Conservation (phyloP, 2,329 filamentous ascomycete genomes). For the Claviceps pusilla region DNA sequence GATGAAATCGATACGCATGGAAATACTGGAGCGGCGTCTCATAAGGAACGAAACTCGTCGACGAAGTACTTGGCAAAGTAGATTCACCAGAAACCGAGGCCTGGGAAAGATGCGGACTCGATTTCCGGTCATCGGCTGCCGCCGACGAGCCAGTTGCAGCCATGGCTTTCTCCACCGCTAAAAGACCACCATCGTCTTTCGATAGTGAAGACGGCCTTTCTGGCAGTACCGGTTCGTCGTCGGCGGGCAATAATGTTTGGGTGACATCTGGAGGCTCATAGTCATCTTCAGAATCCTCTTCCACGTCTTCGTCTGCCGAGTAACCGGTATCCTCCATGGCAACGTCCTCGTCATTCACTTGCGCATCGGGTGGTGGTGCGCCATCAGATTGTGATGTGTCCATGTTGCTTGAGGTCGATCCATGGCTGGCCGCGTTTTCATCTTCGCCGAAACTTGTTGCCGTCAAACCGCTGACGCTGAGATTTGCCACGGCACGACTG, state of each 20-base stretch:
- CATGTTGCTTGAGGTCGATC: background rate
- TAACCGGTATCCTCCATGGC: constrained; percentile 10
- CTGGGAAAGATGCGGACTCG: background rate
- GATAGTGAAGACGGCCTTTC: background rate
- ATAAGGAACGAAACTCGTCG: constrained; percentile 42
- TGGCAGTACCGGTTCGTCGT: constrained; percentile 4
- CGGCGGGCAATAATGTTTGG: background rate
- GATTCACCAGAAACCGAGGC: constrained; percentile 1
- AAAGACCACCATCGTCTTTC: background rate
- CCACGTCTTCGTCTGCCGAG: constrained; percentile 24
- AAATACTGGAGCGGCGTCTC: constrained; percentile 71
- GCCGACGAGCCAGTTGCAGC: background rate
- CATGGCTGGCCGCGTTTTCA: background rate
- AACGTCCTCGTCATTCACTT: constrained; percentile 4
- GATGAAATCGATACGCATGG: constrained; percentile 81
- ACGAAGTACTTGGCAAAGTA: constrained; percentile 10
- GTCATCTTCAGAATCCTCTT: constrained; percentile 27
- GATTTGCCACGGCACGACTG: background rate
- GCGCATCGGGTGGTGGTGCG: background rate
- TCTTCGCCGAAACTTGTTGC: background rate
- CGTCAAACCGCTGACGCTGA: background rate
- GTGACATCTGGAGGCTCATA: constrained; percentile 39
- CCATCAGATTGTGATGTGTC: background rate
- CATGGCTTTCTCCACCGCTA: background rate
- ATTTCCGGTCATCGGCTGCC: background rate